These are phyloP conservation scores for Puccinia triticina DNA, from an alignment of 1,284 basidiomycete genomes.

Conservation along the genomic window DNA sequence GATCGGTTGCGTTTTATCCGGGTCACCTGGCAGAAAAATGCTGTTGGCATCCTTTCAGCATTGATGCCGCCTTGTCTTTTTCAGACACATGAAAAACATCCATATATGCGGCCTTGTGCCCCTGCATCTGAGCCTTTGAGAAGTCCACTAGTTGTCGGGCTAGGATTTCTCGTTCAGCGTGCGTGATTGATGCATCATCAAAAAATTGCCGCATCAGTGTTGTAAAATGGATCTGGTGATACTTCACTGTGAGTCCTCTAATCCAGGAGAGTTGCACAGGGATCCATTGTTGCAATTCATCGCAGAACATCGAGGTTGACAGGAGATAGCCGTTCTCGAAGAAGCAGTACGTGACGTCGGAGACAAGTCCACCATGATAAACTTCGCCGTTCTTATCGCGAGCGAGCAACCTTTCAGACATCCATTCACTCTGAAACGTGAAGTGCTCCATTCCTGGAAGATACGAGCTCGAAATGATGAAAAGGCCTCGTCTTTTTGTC, in stretches of 20 bases:
- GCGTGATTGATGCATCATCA: no score
- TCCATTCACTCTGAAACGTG: no score
- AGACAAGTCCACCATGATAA: neutral
- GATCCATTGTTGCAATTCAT: neutral
- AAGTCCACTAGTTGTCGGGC: neutral
- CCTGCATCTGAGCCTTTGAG: neutral
- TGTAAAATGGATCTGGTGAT: neutral
- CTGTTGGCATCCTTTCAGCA: neutral
- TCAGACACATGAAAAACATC: neutral
- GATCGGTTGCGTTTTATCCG: no score
- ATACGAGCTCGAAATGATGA: neutral
- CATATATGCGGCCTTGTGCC: no score
- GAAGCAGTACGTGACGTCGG: neutral
- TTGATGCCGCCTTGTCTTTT: neutral
- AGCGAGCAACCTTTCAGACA: neutral
- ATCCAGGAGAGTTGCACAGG: slow-evolving; percentile 8
- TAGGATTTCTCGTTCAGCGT: neutral
- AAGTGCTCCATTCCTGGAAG: neutral
- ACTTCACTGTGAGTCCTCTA: no score
- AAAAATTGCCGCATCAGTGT: neutral
- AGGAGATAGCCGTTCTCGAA: slow-evolving; percentile 12
- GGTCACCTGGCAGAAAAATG: neutral
- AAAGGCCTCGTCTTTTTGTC: neutral
- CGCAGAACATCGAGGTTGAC: neutral
- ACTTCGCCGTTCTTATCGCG: neutral